phyloP scores from a whole-genome alignment of 306 rosid species.

The Prinsepia uniflora region DNA sequence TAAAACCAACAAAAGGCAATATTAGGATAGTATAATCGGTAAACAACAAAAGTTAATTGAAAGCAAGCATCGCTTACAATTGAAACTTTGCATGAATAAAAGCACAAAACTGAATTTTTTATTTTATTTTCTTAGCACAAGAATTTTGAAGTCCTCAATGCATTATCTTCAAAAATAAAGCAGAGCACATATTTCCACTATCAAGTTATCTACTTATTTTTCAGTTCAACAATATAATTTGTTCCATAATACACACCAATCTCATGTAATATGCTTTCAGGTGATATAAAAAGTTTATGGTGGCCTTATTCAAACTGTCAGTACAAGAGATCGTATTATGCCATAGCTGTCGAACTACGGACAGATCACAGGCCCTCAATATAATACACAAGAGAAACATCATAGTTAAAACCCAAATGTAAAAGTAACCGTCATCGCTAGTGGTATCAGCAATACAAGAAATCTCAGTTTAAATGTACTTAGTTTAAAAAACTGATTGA shows the following conservation, averaged over 20 bases:
- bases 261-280: background rate
- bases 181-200: constrained; percentile 12
- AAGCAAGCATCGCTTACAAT: background rate
- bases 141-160: background rate
- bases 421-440: background rate
- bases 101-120: background rate
- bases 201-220: background rate
- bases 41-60: background rate
- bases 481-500: background rate
- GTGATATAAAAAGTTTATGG: background rate
- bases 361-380: background rate
- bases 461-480: background rate
- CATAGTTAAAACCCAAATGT: background rate
- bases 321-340: constrained; percentile 4
- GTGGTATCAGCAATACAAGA: background rate
- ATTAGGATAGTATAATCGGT: background rate
- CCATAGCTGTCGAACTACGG: background rate
- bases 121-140: too few relatives aligned
- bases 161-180: constrained; percentile 21
- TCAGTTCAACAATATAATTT: background rate
- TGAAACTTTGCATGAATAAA: constrained; percentile 12
- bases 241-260: background rate
- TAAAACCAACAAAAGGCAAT: constrained; percentile 20
- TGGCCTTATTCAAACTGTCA: background rate
- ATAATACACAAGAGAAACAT: background rate